A percentile compares a stretch with the other conserved stretches of the same genome.
Evolutionary conservation across 345 rosid genomes (phyloP).

Genomic region (Brassica napus): Da-Ae NC_063439.1:21886001-21886500

Average conservation of each 20-base stretch:
- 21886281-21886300: conserved; percentile 66
- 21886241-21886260: conserved; percentile 97
- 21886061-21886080: conserved; percentile 39
- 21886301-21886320: conserved; percentile 76
- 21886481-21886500: conserved; percentile 35
- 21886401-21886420: neutral
- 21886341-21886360: conserved; percentile 63
- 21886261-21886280: conserved; percentile 80
- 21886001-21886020: conserved; percentile 18
- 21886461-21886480: conserved; percentile 5
- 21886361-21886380: neutral
- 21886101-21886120: neutral
- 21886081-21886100: conserved; percentile 28
- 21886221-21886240: conserved; percentile 71
- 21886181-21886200: too few species aligned
- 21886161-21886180: neutral
- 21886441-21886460: conserved; percentile 53
- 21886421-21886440: conserved; percentile 95
- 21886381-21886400: neutral
- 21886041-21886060: conserved; percentile 6
- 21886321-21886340: conserved; percentile 69
- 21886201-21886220: conserved; percentile 36
- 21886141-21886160: neutral
- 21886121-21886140: conserved; percentile 31
- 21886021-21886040: conserved; percentile 22